Base-by-base conservation (phyloP, 208 protist genomes). In the Trypanosoma lewisi region DNA sequence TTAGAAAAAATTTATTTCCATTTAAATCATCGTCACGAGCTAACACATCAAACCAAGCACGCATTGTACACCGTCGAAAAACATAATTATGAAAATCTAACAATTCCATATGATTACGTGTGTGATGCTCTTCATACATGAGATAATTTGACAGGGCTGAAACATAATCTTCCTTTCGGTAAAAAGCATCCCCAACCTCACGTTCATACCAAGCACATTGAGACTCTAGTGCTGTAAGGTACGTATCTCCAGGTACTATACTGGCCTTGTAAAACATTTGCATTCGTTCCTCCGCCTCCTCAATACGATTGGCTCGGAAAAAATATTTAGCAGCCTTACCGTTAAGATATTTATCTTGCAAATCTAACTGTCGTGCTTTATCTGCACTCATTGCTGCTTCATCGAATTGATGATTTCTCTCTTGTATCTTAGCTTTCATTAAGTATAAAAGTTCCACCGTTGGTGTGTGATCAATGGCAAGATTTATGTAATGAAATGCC, bases 81-180 rank as follows among this genome's bases (percentile, higher is more conserved):
- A 97, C 96, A 75, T 99, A 98, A 67, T 89, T 89, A 84, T 99
- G 97, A 83, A 99, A 99, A 70, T 99, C 97, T 70, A 91, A 94
- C 67, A 98, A 89, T 73, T 98, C 96, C 42, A 92, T 85, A 60
- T 85, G 78, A 68, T 98, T 97, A 51, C 98, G 85, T 36, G 65
- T 66, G 82, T 97, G 97, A 70, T 98, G 89, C 60, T 91, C 69
- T 64, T 98, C 93, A 21, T 98, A 91, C 57, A 91, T 80, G 33
- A 95, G 69, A 37, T 95, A 87, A 50, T 96, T 93, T 71, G 97
- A 89, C 55, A 98, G 73, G 2, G 97, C 94, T 14, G 74, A 87
- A n/a, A 95, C 80, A 70, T 89, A 87, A 63, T 97, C 83, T 12
- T 85, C 85, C 31, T 50, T 56, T 56, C 89, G 77, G 28, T 82